These are phyloP conservation scores for Durusdinium trenchii DNA, from an alignment of 73 alveolate genomes.

Conservation along the genomic window DNA sequence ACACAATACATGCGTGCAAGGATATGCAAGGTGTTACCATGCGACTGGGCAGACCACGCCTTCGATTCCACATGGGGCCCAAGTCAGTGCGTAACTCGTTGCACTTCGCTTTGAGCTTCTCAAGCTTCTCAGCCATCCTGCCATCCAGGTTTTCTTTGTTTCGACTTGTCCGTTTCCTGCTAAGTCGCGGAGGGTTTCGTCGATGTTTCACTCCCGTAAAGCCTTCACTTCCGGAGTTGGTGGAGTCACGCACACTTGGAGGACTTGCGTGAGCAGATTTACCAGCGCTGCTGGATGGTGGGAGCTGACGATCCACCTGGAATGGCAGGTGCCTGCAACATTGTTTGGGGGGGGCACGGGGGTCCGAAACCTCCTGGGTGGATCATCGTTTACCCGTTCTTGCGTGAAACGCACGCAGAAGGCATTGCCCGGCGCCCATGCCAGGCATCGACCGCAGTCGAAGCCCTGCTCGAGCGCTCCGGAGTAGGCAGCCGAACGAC, in stretches of 20 bases:
- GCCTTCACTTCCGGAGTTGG: too few relatives aligned
- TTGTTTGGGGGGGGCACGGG: background rate
- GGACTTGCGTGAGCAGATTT: constrained; percentile 81
- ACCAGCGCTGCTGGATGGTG: constrained; percentile 87
- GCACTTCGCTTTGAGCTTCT: too few relatives aligned
- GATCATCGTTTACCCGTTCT: background rate
- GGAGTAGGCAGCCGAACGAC: constrained; percentile 27
- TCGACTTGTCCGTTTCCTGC: too few relatives aligned
- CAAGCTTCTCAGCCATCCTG: too few relatives aligned
- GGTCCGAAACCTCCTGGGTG: background rate
- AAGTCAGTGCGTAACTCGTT: too few relatives aligned
- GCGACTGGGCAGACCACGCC: too few relatives aligned
- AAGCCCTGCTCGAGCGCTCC: constrained; percentile 55
- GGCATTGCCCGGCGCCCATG: background rate
- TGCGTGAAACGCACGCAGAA: background rate
- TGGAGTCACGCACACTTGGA: too few relatives aligned
- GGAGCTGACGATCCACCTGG: constrained; percentile 18
- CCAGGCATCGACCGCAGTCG: constrained; percentile 68
- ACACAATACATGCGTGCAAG: too few relatives aligned
- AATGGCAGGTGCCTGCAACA: constrained; percentile 12
- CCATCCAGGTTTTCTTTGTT: background rate
- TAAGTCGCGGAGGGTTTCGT: too few relatives aligned
- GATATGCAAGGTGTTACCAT: too few relatives aligned
- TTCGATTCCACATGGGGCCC: too few relatives aligned
- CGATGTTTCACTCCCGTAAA: too few relatives aligned